A percentile compares a stretch with the other conserved stretches of the same genome.
These are phyloP conservation scores for Mortierella sp. DNA, from an alignment of 371 early-diverging fungal species.

Conservation along the genomic window DNA sequence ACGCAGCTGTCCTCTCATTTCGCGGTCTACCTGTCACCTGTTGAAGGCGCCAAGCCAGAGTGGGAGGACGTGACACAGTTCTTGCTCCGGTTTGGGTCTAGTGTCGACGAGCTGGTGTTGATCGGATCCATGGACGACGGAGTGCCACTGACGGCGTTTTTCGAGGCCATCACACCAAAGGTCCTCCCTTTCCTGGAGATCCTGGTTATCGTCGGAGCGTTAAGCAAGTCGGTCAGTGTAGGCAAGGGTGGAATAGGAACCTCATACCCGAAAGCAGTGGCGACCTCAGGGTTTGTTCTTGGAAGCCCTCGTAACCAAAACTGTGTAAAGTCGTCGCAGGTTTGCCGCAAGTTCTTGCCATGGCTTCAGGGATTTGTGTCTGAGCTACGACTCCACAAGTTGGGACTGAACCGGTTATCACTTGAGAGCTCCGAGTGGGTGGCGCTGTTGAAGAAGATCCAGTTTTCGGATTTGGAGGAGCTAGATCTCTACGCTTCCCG, in stretches of 20 bases:
- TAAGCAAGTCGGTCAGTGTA: not conserved
- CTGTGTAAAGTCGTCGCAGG: conserved; percentile 8
- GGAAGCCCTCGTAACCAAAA: not conserved
- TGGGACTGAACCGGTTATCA: conserved; percentile 16
- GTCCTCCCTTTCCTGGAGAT: conserved; percentile 10
- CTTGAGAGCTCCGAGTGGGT: conserved; percentile 1
- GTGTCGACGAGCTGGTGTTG: conserved; percentile 21
- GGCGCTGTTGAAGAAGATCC: not conserved
- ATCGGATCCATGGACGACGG: conserved; percentile 7
- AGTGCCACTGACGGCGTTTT: conserved; percentile 1
- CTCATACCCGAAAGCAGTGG: not conserved
- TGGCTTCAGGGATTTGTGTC: conserved; percentile 21
- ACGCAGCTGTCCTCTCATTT: conserved; percentile 20
- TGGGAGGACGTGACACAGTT: conserved; percentile 13
- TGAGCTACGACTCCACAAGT: conserved; percentile 18
- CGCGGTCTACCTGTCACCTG: conserved; percentile 13
- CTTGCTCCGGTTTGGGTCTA: conserved; percentile 5
- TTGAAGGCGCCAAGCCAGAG: conserved; percentile 16
- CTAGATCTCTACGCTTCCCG: conserved; percentile 4
- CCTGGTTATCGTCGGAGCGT: conserved; percentile 13
- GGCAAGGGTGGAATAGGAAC: conserved; percentile 1
- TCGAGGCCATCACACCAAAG: conserved; percentile 15
- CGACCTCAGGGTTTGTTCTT: conserved; percentile 1
- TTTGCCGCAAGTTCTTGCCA: conserved; percentile 18
- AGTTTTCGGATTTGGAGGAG: not conserved